Evolutionary conservation across 2,329 filamentous ascomycete genomes (phyloP), one percentile per base, ranked within the genome.

Genomic region (Plectosphaerella sp.): DNA sequence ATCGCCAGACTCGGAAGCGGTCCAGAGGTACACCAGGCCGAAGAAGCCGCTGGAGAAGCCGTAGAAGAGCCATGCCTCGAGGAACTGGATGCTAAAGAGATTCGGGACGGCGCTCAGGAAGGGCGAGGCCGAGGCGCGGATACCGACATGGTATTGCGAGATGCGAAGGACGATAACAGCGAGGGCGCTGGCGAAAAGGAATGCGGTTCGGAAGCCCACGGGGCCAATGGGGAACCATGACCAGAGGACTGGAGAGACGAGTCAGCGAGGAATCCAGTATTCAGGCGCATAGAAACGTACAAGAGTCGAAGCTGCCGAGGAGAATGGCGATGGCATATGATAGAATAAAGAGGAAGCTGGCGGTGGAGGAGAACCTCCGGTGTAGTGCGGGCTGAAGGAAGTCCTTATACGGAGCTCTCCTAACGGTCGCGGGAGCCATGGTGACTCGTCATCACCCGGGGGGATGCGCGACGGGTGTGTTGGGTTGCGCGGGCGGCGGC

Each of bases 381-480:
- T 97, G 93, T 58, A 97, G 76, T 49, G 88, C 86, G 48, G 93
- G 92, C 56, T 93, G 95, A 60, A 97, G 75, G 69, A 95, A 95
- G 73, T 96, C 90, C 76, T 91, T 88, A 72, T 96, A 96, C 47
- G 80, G 76, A 62, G 75, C 72, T 64, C 68, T 80, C 77, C 76
- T 83, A 72, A 74, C 78, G 66, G 71, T 74, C 64, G 71, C 69
- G 63, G 67, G 67, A 62, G 78, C 73, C 78, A 83, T 83, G 48
- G 65, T 73, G 62, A 68, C 69, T 67, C 69, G 64, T 66, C 73
- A 76, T 77, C 67, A 64, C 72, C 71, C 18, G 16, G 48, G 22
- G 48, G 35, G 41, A 20, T 12, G 16, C n/a, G 16, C 41, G 41
- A 20, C 41, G 16, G 41, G 18, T 18, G 16, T 12, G 41, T 43